phyloP scores from a whole-genome alignment of 257 asterid genomes.

The Petrea volubilis region DNA sequence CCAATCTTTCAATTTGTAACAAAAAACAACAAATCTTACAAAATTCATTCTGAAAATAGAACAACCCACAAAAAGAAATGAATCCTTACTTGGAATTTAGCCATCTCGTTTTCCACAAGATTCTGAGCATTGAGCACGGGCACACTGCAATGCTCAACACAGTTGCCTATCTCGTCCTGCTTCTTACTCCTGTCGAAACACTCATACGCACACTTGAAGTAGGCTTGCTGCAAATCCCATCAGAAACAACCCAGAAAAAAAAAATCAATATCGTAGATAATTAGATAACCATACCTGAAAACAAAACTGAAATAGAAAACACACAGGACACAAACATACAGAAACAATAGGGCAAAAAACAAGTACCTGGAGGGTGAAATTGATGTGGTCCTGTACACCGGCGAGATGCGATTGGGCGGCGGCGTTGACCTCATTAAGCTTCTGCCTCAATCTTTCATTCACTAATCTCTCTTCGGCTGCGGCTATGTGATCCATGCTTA shows the following conservation, averaged over 20 bases:
- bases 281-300: neutral
- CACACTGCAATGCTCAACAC: slow-evolving; percentile 90
- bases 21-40: neutral
- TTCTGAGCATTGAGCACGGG: slow-evolving; percentile 85
- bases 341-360: neutral
- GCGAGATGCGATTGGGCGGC: slow-evolving; percentile 88
- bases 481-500: slow-evolving; percentile 72
- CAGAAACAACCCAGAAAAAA: neutral
- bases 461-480: slow-evolving; percentile 86
- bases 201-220: slow-evolving; percentile 89
- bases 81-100: slow-evolving; percentile 62
- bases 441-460: slow-evolving; percentile 69
- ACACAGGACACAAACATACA: neutral
- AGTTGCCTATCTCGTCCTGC: slow-evolving; percentile 66
- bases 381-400: slow-evolving; percentile 79
- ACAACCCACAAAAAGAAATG: neutral
- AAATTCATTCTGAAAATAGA: neutral
- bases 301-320: neutral
- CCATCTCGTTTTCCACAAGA: slow-evolving; percentile 86
- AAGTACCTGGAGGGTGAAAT: slow-evolving; percentile 95
- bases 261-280: neutral
- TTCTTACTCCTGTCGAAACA: slow-evolving; percentile 79
- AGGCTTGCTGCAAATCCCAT: slow-evolving; percentile 69
- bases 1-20: neutral
- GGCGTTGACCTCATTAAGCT: slow-evolving; percentile 75